Conservation (phyloP, 2,329 filamentous ascomycete genomes). For the Fusarium annulatum region DNA sequence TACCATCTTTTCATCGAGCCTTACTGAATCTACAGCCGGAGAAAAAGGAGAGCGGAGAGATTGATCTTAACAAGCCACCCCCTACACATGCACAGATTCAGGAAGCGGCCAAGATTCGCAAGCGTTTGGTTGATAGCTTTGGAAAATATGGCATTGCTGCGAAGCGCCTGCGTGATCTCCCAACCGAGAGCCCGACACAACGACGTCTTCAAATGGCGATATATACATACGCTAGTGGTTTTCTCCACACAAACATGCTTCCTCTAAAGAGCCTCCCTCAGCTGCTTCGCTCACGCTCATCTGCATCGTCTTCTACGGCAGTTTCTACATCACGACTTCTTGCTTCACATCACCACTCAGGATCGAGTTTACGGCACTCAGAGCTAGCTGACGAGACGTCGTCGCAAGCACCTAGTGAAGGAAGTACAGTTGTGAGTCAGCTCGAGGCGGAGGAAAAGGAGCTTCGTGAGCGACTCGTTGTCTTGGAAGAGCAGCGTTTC, state of each 20-base stretch:
- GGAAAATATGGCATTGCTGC: conserved; percentile 87
- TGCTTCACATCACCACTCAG: conserved; percentile 49
- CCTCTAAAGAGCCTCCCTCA: conserved; percentile 81
- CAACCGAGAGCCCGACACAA: conserved; percentile 78
- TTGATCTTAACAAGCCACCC: conserved; percentile 55
- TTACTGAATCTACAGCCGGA: conserved; percentile 75
- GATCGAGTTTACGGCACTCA: conserved; percentile 58
- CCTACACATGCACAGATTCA: conserved; percentile 75
- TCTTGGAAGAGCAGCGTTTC: conserved; percentile 91
- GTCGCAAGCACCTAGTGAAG: conserved; percentile 58
- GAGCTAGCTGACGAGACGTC: conserved; percentile 61
- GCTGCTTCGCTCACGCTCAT: conserved; percentile 63
- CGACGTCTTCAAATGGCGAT: conserved; percentile 81
- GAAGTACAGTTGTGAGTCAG: conserved; percentile 64
- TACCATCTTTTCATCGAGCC: conserved; percentile 86
- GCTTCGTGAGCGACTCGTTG: conserved; percentile 80
- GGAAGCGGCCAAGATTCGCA: conserved; percentile 90
- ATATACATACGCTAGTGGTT: conserved; percentile 83
- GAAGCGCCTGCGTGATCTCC: conserved; percentile 81
- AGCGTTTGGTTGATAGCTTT: conserved; percentile 88
- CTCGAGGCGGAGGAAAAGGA: conserved; percentile 87
- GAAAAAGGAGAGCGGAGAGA: conserved; percentile 52
- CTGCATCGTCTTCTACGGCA: conserved; percentile 46
- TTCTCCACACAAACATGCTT: conserved; percentile 91
- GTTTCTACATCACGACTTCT: conserved; percentile 48